These are phyloP conservation scores for Penicillium psychrosexuale DNA, from an alignment of 2,329 filamentous ascomycete species.

Conservation along the genomic window DNA sequence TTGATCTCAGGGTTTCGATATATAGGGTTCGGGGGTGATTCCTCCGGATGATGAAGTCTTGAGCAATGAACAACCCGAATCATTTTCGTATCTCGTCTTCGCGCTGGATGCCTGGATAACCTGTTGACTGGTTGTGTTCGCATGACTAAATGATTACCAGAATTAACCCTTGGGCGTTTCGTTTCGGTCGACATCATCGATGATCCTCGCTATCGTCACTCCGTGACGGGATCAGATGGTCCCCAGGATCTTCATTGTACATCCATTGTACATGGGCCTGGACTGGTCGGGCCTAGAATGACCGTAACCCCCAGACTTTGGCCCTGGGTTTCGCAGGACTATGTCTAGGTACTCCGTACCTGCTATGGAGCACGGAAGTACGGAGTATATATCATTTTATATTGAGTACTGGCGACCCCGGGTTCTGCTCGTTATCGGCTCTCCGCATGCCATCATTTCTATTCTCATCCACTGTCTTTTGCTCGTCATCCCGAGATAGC, in stretches of 20 bases:
- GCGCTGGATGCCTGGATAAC: not conserved
- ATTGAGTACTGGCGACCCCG: not conserved
- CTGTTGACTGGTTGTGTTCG: conserved; percentile 3
- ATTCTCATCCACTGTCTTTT: conserved; percentile 7
- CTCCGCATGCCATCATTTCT: conserved; percentile 14
- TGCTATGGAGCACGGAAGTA: too few species aligned
- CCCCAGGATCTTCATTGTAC: conserved; percentile 2
- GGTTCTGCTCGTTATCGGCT: conserved; percentile 10
- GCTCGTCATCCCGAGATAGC: not conserved
- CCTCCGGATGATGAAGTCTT: not conserved
- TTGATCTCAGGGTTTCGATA: not conserved
- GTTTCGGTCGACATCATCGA: conserved; percentile 25
- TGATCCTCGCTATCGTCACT: conserved; percentile 22
- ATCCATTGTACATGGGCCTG: conserved; percentile 3
- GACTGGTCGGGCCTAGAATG: conserved; percentile 2
- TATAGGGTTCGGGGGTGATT: not conserved
- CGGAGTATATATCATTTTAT: not conserved
- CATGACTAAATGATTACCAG: conserved; percentile 21
- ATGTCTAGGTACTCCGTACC: not conserved
- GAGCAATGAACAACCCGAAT: not conserved
- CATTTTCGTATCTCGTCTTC: not conserved
- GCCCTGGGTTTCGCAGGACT: not conserved
- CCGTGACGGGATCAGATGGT: conserved; percentile 3
- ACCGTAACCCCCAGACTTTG: not conserved
- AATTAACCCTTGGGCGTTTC: conserved; percentile 6